These are phyloP conservation scores for Solanum habrochaites DNA, from an alignment of 257 asterid genomes.

Conservation along the genomic window DNA sequence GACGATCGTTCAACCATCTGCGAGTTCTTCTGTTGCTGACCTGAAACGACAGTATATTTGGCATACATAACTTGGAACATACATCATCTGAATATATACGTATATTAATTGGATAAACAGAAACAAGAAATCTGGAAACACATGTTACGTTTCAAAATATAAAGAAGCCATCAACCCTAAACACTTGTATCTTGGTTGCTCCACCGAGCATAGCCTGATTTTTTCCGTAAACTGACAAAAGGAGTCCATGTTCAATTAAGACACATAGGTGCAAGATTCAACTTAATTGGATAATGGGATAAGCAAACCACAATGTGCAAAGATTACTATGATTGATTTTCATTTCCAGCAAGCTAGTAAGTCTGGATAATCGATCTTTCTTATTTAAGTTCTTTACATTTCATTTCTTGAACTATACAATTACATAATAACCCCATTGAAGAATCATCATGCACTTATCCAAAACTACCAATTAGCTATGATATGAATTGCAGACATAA, in stretches of 20 bases:
- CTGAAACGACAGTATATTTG: constrained; percentile 16
- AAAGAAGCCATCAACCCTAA: neutral
- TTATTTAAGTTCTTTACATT: neutral
- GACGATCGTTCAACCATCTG: constrained; percentile 87
- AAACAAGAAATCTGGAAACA: neutral
- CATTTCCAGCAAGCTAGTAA: neutral
- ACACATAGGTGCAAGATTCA: neutral
- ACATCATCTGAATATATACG: neutral
- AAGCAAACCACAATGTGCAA: neutral
- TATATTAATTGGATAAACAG: neutral
- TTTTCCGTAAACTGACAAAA: neutral
- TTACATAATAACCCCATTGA: neutral
- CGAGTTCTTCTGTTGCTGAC: constrained; percentile 92
- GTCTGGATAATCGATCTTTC: neutral
- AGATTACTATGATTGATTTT: neutral
- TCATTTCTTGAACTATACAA: neutral
- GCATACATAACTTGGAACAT: neutral
- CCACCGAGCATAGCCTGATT: neutral
- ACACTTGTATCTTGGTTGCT: neutral
- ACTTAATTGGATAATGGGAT: neutral
- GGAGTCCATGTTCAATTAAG: neutral
- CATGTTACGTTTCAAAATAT: neutral
- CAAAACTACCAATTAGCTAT: neutral
- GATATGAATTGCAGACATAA: neutral
- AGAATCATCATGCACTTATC: neutral